phyloP scores from a whole-genome alignment of 306 rosid species.

The Rosa rugosa region DNA sequence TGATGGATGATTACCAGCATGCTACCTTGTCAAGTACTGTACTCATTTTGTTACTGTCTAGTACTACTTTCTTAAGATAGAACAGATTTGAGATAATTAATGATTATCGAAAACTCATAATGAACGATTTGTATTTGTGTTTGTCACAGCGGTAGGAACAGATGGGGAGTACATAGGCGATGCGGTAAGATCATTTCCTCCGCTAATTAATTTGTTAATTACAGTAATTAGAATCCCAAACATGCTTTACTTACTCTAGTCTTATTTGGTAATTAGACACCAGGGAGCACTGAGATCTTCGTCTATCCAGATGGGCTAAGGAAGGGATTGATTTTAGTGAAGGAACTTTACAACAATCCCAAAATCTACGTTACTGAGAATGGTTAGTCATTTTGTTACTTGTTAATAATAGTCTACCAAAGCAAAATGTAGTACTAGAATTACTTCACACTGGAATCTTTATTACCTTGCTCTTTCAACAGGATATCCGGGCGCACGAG shows the following conservation, averaged over 20 bases:
- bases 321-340: neutral
- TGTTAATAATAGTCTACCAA: neutral
- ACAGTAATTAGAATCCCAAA: neutral
- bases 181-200: neutral
- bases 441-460: neutral
- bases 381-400: neutral
- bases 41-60: neutral
- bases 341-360: neutral
- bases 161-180: constrained; percentile 2
- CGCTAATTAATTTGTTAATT: neutral
- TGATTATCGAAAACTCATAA: neutral
- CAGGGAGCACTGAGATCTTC: neutral
- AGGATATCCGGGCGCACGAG: constrained; percentile 6
- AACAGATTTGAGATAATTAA: neutral
- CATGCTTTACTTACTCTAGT: neutral
- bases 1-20: neutral
- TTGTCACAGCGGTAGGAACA: neutral
- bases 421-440: neutral
- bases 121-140: neutral
- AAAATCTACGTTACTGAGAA: constrained; percentile 15
- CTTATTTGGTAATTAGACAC: constrained; percentile 1
- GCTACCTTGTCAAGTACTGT: neutral
- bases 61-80: neutral
- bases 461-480: neutral
- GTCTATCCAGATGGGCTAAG: constrained; percentile 6